A percentile compares a stretch with the other conserved stretches of the same genome.
phyloP scores from a whole-genome alignment of 192 early-diverging fungal species.

The Gigaspora rosea region DNA sequence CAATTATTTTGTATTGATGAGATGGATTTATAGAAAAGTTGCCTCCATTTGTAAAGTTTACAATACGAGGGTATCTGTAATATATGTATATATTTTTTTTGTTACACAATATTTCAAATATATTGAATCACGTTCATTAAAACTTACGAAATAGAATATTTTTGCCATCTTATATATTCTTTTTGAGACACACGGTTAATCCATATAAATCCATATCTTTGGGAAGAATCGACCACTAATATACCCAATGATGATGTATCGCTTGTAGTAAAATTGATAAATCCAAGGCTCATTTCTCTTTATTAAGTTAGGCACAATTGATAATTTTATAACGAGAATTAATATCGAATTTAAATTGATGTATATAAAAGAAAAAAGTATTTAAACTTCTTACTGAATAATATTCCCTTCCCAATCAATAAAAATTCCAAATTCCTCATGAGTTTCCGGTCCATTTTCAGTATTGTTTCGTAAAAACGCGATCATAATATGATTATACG shows the following conservation, averaged over 20 bases:
- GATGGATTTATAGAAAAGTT: too few species aligned
- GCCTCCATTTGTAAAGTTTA: too few species aligned
- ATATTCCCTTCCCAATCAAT: background rate
- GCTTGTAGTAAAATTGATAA: too few species aligned
- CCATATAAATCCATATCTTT: background rate
- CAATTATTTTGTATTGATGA: too few species aligned
- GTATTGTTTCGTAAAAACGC: background rate
- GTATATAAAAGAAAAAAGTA: background rate
- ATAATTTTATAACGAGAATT: too few species aligned
- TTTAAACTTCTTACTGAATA: background rate
- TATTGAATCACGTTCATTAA: too few species aligned
- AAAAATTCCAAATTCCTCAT: background rate
- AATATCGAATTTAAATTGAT: too few species aligned
- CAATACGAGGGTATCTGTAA: too few species aligned
- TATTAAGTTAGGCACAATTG: too few species aligned
- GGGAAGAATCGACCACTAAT: background rate
- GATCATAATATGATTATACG: background rate
- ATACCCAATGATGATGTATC: background rate
- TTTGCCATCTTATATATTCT: background rate
- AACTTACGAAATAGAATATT: background rate
- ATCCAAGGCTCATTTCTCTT: too few species aligned
- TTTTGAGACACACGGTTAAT: constrained; percentile 1
- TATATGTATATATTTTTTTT: too few species aligned
- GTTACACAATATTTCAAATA: too few species aligned
- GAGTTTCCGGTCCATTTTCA: background rate